These are phyloP conservation scores for Aquilaria malaccensis DNA, from an alignment of 345 rosid genomes.

Conservation along the genomic window DNA sequence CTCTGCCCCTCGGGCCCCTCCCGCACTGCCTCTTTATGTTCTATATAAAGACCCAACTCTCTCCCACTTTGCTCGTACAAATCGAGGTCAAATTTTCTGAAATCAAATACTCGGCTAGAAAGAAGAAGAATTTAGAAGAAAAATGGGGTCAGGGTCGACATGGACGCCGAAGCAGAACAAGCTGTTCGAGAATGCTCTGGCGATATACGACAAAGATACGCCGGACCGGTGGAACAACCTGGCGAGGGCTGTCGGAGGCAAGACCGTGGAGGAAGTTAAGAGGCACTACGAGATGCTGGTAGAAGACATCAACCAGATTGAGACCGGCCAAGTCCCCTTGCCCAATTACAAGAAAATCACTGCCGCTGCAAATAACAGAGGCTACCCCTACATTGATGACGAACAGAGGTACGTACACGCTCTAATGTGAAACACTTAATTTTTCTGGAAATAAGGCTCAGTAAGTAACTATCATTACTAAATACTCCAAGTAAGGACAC, in stretches of 20 bases:
- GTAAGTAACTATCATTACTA: not conserved
- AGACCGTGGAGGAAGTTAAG: conserved; percentile 29
- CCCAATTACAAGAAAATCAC: conserved; percentile 32
- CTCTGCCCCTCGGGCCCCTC: not conserved
- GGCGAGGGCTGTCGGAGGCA: conserved; percentile 42
- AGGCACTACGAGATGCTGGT: conserved; percentile 38
- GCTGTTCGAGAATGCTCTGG: conserved; percentile 46
- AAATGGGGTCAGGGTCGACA: conserved; percentile 29
- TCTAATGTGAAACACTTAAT: not conserved
- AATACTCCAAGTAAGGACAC: not conserved
- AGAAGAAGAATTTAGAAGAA: not conserved
- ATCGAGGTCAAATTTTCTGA: too few species aligned
- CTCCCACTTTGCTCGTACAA: conserved; percentile 10
- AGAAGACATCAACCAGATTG: conserved; percentile 40
- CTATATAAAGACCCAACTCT: conserved; percentile 21
- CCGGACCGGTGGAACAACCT: conserved; percentile 46
- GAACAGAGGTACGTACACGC: conserved; percentile 19
- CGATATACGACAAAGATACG: conserved; percentile 33
- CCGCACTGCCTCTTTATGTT: not conserved
- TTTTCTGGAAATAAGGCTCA: not conserved
- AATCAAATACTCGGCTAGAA: too few species aligned
- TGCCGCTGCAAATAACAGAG: conserved; percentile 8
- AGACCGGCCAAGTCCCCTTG: conserved; percentile 38
- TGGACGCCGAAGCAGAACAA: conserved; percentile 53
- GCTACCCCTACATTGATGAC: conserved; percentile 21